These are phyloP conservation scores for Hortaea sp. DNA, from an alignment of 2,329 filamentous ascomycete species.

Conservation along the genomic window DNA sequence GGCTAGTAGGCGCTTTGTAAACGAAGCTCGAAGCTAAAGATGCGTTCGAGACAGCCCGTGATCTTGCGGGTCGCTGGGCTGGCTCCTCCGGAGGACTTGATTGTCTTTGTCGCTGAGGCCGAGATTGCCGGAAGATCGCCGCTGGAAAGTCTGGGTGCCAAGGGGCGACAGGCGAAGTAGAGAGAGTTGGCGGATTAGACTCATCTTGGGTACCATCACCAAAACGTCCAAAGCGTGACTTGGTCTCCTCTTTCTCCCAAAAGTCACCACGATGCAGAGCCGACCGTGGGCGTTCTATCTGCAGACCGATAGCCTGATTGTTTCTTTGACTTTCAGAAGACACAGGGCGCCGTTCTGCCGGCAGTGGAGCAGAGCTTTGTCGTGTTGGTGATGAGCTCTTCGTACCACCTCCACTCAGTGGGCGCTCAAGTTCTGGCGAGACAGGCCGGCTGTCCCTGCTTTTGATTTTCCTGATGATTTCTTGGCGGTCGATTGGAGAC, in stretches of 20 bases:
- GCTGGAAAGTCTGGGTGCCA: conserved; percentile 43
- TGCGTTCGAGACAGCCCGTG: conserved; percentile 42
- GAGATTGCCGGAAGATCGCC: conserved; percentile 22
- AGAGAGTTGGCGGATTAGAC: conserved; percentile 14
- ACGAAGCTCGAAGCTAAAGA: conserved; percentile 71
- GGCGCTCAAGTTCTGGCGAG: conserved; percentile 14
- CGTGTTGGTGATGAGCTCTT: conserved; percentile 1
- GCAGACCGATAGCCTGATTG: conserved; percentile 28
- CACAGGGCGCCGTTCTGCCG: conserved; percentile 5
- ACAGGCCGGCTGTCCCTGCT: conserved; percentile 25
- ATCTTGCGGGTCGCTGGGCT: conserved; percentile 32
- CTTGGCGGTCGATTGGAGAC: conserved; percentile 49
- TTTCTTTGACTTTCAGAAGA: conserved; percentile 14
- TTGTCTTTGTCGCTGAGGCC: conserved; percentile 7
- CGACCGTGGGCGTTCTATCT: conserved; percentile 75
- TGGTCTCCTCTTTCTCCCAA: conserved; percentile 33
- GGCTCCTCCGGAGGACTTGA: conserved; percentile 9
- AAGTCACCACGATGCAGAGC: conserved; percentile 56
- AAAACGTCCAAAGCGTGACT: conserved; percentile 10
- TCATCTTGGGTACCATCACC: conserved; percentile 8
- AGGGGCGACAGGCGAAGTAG: conserved; percentile 47
- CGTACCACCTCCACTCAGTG: conserved; percentile 2
- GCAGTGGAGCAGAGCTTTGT: background rate
- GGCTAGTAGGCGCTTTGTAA: conserved; percentile 82
- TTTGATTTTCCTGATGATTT: conserved; percentile 79